Evolutionary conservation across 371 early-diverging fungal genomes (phyloP), one percentile per base, ranked within the genome.

Genomic region (Sporodiniella umbellata): DNA sequence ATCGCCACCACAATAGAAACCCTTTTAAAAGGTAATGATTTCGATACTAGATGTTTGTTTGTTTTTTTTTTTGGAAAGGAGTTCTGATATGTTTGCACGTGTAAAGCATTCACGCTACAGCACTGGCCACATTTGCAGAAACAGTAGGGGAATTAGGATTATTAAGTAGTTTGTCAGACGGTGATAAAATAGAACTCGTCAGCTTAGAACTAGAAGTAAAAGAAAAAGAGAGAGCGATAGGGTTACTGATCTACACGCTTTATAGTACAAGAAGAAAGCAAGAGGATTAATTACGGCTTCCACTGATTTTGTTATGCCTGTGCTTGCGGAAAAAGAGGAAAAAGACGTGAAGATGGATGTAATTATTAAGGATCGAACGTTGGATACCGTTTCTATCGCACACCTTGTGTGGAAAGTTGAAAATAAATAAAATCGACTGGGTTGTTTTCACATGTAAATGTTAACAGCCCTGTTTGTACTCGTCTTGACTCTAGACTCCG

Each of bases 71-170:
- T n/a, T n/a, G n/a, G n/a, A n/a, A n/a, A n/a, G n/a, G n/a, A n/a
- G n/a, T n/a, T n/a, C n/a, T n/a, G n/a, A n/a, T n/a, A n/a, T n/a
- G n/a, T n/a, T n/a, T n/a, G n/a, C n/a, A n/a, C n/a, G n/a, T n/a
- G n/a, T n/a, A n/a, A n/a, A 77, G 83, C 45, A 76, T 80, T 18
- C 80, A 80, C 53, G 76, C 79, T n/a, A 77, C 78, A 7, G 83
- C 83, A 14, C 55, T 83, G 22, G 68, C 77, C 33, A 80, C 81
- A n/a, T 79, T 83, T 68, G 79, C 81, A 2, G 81, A 83, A 42
- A 79, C 79, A n/a, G 73, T 80, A 4, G 81, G 83, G 14, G 75
- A 70, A 30, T 65, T 83, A 22, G 79, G 78, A 0, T 54, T 79
- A 4, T 46, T 77, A 11, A 78, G 79, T 25, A 56, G 49, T 18